Evolutionary conservation across 192 early-diverging fungal species (phyloP).

Genomic region (Podila clonocystis): DNA sequence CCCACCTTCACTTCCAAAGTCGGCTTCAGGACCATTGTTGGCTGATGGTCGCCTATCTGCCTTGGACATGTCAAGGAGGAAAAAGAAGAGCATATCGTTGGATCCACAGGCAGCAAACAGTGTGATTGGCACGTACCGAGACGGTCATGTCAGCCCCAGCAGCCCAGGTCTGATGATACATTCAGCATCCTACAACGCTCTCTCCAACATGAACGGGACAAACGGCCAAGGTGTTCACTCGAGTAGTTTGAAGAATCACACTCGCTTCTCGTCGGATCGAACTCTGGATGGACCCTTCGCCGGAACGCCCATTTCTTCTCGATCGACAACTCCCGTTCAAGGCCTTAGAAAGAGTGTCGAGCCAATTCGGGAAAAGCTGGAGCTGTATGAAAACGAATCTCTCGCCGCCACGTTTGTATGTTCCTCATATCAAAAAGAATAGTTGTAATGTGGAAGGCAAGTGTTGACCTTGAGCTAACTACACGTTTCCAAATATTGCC

Average conservation of each 20-base stretch:
- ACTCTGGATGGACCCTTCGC: constrained; percentile 16
- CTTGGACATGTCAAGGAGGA: constrained; percentile 25
- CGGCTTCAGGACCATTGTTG: constrained; percentile 25
- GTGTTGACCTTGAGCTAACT: too few relatives aligned
- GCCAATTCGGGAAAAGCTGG: constrained; percentile 28
- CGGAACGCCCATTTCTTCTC: constrained; percentile 15
- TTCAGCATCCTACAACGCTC: constrained; percentile 27
- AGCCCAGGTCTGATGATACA: constrained; percentile 33
- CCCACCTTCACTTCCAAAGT: constrained; percentile 16
- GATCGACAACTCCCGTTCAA: constrained; percentile 40
- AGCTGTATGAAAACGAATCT: constrained; percentile 48
- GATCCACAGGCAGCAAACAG: constrained; percentile 46
- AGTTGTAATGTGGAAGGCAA: too few relatives aligned
- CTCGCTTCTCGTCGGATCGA: constrained; percentile 25
- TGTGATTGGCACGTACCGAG: constrained; percentile 27
- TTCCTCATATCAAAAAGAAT: constrained; percentile 5
- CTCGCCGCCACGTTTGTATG: constrained; percentile 60
- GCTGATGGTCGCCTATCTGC: constrained; percentile 2
- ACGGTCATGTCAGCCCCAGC: constrained; percentile 15
- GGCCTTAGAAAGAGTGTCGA: constrained; percentile 26
- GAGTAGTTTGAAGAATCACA: constrained; percentile 19
- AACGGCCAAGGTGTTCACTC: not conserved
- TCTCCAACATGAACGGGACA: constrained; percentile 12
- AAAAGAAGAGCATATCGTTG: constrained; percentile 47
- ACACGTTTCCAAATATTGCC: not conserved